Evolutionary conservation across 1,284 basidiomycete genomes (phyloP).

Genomic region (Gymnopus androsaceus): DNA sequence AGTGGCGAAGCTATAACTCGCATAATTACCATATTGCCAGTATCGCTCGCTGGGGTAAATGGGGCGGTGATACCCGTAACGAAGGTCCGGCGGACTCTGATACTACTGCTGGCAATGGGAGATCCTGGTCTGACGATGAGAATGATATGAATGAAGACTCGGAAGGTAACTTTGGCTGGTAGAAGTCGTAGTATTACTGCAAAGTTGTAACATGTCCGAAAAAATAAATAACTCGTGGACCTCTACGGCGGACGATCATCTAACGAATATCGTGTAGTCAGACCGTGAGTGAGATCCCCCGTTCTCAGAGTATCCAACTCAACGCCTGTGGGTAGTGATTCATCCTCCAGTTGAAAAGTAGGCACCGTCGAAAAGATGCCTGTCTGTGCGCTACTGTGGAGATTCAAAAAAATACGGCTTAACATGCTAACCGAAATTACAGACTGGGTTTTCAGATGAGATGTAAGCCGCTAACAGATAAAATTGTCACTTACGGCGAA

Average conservation of each 20-base stretch:
- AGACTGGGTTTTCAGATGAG: no score
- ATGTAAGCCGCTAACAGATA: no score
- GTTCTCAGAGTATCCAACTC: constrained; percentile 1
- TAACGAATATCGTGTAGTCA: neutral
- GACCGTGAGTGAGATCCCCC: neutral
- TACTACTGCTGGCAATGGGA: constrained; percentile 19
- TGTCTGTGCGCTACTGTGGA: constrained; percentile 6
- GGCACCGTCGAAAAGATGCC: constrained; percentile 5
- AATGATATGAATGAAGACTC: neutral
- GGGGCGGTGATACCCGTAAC: constrained; percentile 11
- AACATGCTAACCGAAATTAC: constrained; percentile 16
- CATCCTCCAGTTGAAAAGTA: neutral
- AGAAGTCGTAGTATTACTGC: no score
- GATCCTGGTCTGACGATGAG: neutral
- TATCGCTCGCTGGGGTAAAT: constrained; percentile 19
- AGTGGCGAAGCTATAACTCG: constrained; percentile 24
- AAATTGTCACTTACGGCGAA: no score
- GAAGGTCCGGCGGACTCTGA: constrained; percentile 25
- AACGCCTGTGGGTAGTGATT: neutral
- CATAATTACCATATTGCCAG: constrained; percentile 19
- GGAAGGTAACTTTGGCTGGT: no score
- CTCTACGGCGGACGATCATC: neutral
- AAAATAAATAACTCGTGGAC: neutral
- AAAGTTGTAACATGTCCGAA: no score
- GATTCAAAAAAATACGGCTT: constrained; percentile 17